A percentile compares a stretch with the other conserved stretches of the same genome.
These are phyloP conservation scores for Coemansia sp. DNA, from an alignment of 192 early-diverging fungal genomes.

Conservation along the genomic window DNA sequence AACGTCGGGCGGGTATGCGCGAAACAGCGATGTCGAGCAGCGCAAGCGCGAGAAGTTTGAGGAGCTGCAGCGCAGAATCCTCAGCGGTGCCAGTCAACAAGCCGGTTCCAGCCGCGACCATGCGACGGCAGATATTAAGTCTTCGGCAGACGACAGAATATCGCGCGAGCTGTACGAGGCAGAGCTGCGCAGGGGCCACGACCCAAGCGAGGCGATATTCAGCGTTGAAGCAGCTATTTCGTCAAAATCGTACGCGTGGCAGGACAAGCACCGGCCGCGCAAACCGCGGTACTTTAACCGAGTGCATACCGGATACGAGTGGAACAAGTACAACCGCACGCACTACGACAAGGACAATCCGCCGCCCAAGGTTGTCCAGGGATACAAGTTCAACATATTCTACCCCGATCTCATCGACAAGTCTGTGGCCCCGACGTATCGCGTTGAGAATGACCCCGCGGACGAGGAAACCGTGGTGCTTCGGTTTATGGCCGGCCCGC, in stretches of 20 bases:
- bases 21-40: conserved; percentile 48
- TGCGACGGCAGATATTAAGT: neutral
- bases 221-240: conserved; percentile 70
- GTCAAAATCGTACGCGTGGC: conserved; percentile 66
- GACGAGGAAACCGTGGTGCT: conserved; percentile 80
- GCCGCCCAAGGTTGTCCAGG: conserved; percentile 95
- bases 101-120: too few relatives aligned
- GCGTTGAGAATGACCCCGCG: conserved; percentile 64
- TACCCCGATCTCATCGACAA: conserved; percentile 98
- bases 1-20: conserved; percentile 23
- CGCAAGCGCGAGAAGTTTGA: conserved; percentile 50
- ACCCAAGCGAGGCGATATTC: conserved; percentile 77
- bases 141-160: conserved; percentile 1
- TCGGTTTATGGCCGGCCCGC: conserved; percentile 90
- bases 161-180: conserved; percentile 60
- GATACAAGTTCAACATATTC: conserved; percentile 98
- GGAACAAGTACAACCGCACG: conserved; percentile 99
- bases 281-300: conserved; percentile 97
- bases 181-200: conserved; percentile 71
- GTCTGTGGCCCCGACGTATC: conserved; percentile 84
- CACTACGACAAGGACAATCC: conserved; percentile 98
- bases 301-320: conserved; percentile 97
- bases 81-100: neutral
- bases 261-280: conserved; percentile 93
- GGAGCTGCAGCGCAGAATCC: conserved; percentile 50